Base-by-base conservation (phyloP, 441 rosid species). In the Melastoma candidum region DNA sequence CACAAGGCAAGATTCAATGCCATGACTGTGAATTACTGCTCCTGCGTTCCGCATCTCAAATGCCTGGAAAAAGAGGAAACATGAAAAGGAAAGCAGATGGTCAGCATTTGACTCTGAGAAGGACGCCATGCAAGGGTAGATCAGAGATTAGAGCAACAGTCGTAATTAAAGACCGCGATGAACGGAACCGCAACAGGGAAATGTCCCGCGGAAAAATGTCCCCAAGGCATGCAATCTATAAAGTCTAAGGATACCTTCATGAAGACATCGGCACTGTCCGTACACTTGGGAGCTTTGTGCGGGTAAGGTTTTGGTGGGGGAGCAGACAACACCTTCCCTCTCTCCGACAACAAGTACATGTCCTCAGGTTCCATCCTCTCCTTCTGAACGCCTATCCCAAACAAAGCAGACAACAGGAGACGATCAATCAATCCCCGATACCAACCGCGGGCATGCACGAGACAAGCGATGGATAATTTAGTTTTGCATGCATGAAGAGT, bases 341-440 rank as follows among this genome's bases (percentile, higher is more conserved):
- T 76, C 22, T 82, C 72, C 26, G 86, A 74, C 60, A 89, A 68
- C 58, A 89, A 76, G 70, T 89, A 89, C 90, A 93, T 80, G 74
- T 86, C 97, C 46, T 93, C 96, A 1, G 97, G 84, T 55, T 78
- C 85, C 97, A 93, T 86, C 78, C 97, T 84, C 87, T 93, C 99
- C 84, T 93, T 93, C 75, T 89, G 99, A 65, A 93, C 99, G 54
- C 99, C 99, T 93, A 65, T 8, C 14, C 36, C 58, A 56, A 6
- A 32, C 8, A 39, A 32, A 9, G 57, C 53, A 24, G 22, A 17
- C 22, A 17, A 17, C 22, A 17, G 22, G 22, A 17, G 22, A 17
- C 22, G 22, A 17, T 17, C 22, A 54, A 29, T 44, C 47, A 0
- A 1, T 26, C 5, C 22, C 22, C 22, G 0, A 17, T 17, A 17